Evolutionary conservation across 805 yeast genomes (phyloP), one percentile per base, ranked within the genome.

Genomic region (Ogataea degrootiae): DNA sequence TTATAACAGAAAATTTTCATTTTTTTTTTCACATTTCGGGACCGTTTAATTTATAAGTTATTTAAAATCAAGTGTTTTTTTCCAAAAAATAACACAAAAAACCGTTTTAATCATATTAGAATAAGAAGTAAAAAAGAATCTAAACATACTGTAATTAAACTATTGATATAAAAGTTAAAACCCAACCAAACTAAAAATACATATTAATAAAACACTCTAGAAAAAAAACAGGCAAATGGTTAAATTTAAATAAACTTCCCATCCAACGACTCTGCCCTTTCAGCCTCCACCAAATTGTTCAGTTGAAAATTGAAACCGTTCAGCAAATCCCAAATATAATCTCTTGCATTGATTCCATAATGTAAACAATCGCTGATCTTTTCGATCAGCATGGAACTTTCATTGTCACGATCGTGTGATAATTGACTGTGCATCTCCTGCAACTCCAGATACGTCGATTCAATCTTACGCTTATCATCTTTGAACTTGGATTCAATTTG

Each of bases 401-500:
- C 41, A 22, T 8, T 16, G 5, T 39, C 42, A 16, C 17, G 11
- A 19, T 23, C 37, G 11, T 21, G 11, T 22, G 39, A 26, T 9
- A 77, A 56, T 49, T 78, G 77, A 54, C 80, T 80, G 44, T 72
- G 72, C 53, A 77, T 80, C 47, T 78, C 71, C 47, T 74, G 76
- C 6, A 76, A 70, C 21, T 77, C 73, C 56, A 79, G 77, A 50
- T 74, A 75, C 41, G 63, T 60, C 40, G 69, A 67, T 46, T 73
- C 58, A 3, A 55, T 39, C 23, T 38, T 43, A n/a, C 21, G 43
- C 41, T 34, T 52, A 40, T 19, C 49, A 37, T 40, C 51, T 54
- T 39, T 58, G 2, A 46, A 38, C 8, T 46, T 49, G 8, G 54
- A 41, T 14, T 44, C 22, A 37, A 48, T 41, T 3, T 54, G 51